A percentile compares a stretch with the other conserved stretches of the same genome.
Evolutionary conservation across 2,329 filamentous ascomycete species (phyloP).

Genomic region (Fusarium virguliforme): DNA sequence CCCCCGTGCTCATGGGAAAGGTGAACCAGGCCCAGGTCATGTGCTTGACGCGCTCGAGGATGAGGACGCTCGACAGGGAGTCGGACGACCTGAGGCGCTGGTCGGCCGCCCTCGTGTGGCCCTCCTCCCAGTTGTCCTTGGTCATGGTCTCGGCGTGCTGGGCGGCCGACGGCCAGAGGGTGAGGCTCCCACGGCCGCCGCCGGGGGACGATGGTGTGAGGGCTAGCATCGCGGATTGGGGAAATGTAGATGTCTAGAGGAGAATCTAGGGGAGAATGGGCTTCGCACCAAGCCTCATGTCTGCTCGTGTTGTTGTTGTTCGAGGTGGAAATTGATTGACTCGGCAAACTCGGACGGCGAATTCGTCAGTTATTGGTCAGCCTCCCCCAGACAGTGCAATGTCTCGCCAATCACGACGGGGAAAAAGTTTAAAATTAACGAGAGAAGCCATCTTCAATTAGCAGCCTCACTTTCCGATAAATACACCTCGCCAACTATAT

Average conservation of each 20-base stretch:
- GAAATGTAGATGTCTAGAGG: neutral
- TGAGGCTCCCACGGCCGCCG: constrained; percentile 25
- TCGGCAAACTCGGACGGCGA: constrained; percentile 3
- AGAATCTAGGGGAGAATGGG: neutral
- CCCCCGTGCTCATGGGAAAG: constrained; percentile 56
- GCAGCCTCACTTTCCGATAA: neutral
- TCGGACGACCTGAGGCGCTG: constrained; percentile 40
- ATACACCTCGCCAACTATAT: too few species aligned
- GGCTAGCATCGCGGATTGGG: constrained; percentile 15
- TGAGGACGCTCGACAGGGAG: constrained; percentile 32
- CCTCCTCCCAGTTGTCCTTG: constrained; percentile 50
- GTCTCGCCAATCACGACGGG: neutral
- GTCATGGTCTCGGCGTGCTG: constrained; percentile 46
- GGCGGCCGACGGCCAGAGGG: constrained; percentile 29
- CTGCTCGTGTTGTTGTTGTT: neutral
- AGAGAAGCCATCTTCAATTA: neutral
- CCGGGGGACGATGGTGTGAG: constrained; percentile 8
- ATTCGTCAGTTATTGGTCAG: constrained; percentile 12
- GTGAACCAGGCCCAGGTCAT: constrained; percentile 56
- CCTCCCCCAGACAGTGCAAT: neutral
- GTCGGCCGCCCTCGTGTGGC: constrained; percentile 48
- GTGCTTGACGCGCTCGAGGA: constrained; percentile 47
- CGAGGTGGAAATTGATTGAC: constrained; percentile 5
- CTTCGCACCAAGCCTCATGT: neutral
- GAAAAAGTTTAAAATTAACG: neutral